Base-by-base conservation (phyloP, 768 basidiomycete genomes). In the Tubosaeta sp. region DNA sequence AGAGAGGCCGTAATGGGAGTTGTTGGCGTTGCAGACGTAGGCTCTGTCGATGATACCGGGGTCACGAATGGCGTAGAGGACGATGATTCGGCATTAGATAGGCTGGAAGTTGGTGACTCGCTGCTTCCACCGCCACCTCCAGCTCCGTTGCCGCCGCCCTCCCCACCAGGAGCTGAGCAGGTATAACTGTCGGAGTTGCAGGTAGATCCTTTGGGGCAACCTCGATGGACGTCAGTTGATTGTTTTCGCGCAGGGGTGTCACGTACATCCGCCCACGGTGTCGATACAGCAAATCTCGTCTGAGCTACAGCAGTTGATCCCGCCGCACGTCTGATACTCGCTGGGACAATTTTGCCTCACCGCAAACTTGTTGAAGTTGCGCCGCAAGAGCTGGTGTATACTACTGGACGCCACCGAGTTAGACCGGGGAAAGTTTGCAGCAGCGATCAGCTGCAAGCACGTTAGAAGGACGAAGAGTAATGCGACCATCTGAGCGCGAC, bases 231-330 rank as follows among this genome's bases (percentile, higher is more conserved):
- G 19, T 58, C 21, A 63, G 53, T 44, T 44, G 18, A 27, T 13
- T 18, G 2, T 16, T 3, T 19, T 11, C 12, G 6, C 6, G 4
- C 1, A 14, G 3, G n/a, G 35, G 3, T 11, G 10, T 7, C 11
- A 59, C 64, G 29, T 40, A 66, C 64, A 65, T 48, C 52, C 58
- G 25, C 64, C 64, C 22, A 38, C 25, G 9, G 38, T 35, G 30
- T 65, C 64, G 5, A 48, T 56, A 21, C 64, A 65, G 21, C 64
- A 66, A 24, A 44, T 34, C 25, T 4, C 16, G 39, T 58, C 56
- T 7, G 41, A 0, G 24, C 22, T 38, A 18, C 61, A 64, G 22
- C 62, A 63, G 8, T 10, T n/a, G n/a, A n/a, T n/a, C n/a, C n/a
- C n/a, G n/a, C n/a, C 44, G 21, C 61, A 63, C 0, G 49, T 61